Base-by-base conservation (phyloP, 1,139 yeast species). In the Kodamaea sp. region DNA sequence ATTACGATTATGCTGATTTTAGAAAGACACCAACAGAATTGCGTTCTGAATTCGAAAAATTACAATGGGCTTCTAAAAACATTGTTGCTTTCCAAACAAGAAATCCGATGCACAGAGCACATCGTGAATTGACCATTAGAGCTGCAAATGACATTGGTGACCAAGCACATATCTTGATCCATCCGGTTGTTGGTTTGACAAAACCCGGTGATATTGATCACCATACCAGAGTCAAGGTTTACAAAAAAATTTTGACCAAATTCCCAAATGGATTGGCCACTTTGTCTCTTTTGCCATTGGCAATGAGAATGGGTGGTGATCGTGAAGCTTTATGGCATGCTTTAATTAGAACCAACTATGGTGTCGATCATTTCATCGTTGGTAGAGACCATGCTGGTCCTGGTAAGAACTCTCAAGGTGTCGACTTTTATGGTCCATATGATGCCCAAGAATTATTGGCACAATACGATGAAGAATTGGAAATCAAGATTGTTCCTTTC, bases 381-480 rank as follows among this genome's bases (percentile, higher is more conserved):
- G 97, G 98, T 46, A 83, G 98, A 72, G 97, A 90, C 64, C 97
- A 90, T 60, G 97, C 97, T 43, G 97, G 97, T 46, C 97, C 97
- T 24, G 97, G 97, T 52, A 77, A 78, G 52, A 90, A 90, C 77
- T 88, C 96, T 40, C 73, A 84, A 60, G 97, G 97, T 46, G 90
- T 79, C 36, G 97, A 89, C 49, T 90, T 90, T 69, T 92, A 90
- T 59, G 97, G 97, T 23, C 96, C 97, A 22, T 90, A 90, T 60
- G 97, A 90, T 62, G 97, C 97, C 24, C 97, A 90, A 69, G 89
- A 79, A 29, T 74, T 90, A 44, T 95, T 90, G 46, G 88, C 84
- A 45, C 69, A 79, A 48, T 81, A 79, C 64, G 75, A 79, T 48
- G 78, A 74, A 48, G 97, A 90, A 66, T 75, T 90, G 47, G 85